Percentiles rank a stretch among this genome's conserved stretches.
Evolutionary conservation across 2,329 filamentous ascomycete species (phyloP).

Genomic region (Mycogone perniciosa): DNA sequence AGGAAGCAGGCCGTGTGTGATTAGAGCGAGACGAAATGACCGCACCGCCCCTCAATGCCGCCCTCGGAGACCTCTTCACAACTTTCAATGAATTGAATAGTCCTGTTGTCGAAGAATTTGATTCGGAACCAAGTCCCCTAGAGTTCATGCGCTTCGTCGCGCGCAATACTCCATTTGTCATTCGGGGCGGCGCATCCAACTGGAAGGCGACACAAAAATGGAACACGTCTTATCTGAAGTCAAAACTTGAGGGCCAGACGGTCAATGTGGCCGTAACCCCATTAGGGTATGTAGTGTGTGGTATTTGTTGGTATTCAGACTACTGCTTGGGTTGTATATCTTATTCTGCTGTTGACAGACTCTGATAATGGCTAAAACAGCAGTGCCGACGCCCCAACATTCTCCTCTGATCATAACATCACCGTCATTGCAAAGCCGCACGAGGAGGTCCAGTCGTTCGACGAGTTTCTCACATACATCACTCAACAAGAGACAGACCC

Average conservation of each 20-base stretch:
- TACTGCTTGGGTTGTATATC: not conserved
- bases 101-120: constrained; percentile 51
- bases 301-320: not conserved
- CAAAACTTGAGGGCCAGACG: constrained; percentile 45
- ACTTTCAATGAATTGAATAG: constrained; percentile 71
- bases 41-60: constrained; percentile 10
- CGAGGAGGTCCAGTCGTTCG: constrained; percentile 59
- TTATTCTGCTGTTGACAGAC: not conserved
- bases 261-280: constrained; percentile 79
- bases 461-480: constrained; percentile 55
- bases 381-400: constrained; percentile 33
- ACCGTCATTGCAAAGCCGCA: constrained; percentile 64
- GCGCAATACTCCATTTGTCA: constrained; percentile 67
- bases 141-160: constrained; percentile 76
- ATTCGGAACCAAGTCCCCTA: constrained; percentile 61
- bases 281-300: constrained; percentile 44
- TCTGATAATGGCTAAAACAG: constrained; percentile 16
- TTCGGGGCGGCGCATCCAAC: constrained; percentile 53
- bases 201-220: constrained; percentile 61
- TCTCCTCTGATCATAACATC: constrained; percentile 21
- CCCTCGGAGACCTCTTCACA: constrained; percentile 48
- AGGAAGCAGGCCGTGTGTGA: too few species aligned
- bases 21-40: not conserved
- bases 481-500: constrained; percentile 46
- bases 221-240: constrained; percentile 53